Evolutionary conservation across 1,139 yeast genomes (phyloP), one percentile per base, ranked within the genome.

Genomic region (Blastobotrys illinoisensis): DNA sequence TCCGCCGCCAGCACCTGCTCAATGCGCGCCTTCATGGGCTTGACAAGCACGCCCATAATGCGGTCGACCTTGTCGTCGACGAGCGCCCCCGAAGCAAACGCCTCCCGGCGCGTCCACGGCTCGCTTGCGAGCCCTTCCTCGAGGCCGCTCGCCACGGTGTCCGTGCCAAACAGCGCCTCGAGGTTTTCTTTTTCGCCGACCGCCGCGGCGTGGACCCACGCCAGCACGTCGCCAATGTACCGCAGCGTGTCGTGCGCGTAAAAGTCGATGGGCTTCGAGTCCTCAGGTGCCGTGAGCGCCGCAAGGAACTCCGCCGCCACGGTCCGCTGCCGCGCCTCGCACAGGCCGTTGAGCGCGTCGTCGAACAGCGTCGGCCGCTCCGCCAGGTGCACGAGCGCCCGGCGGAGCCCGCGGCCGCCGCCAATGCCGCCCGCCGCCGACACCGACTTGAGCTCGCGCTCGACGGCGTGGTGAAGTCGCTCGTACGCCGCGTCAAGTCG

Each of bases 131-230:
- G 44, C 54, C 68, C 60, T 52, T 62, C 62, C 60, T 68, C 58
- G 50, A 64, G 51, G 53, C 67, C 60, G 58, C 57, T 53, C 47
- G 70, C 61, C 60, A 67, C 62, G 54, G 74, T 73, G 46, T 71
- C 74, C 48, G 75, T 72, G 47, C 76, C 77, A 57, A 85, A 78
- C 54, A 85, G 65, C 9, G 79, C 78, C 6, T 79, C 78, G 14
- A 93, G 78, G 43, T 86, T 78, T 66, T 95, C 99, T 44, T 83
- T 78, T 68, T 95, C 99, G 68, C 88, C 88, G 4, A 90, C 96
- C 40, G 91, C 84, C n/a, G 89, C 79, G 0, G 95, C 81, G 66
- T 95, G 98, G 13, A 91, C 79, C 73, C 88, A 88, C 0, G 99
- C 99, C 48, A 93, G 73, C 32, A 93, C 78, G 67, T 90, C 98